These are phyloP conservation scores for Fusarium miscanthi DNA, from an alignment of 2,329 filamentous ascomycete genomes.

Conservation along the genomic window DNA sequence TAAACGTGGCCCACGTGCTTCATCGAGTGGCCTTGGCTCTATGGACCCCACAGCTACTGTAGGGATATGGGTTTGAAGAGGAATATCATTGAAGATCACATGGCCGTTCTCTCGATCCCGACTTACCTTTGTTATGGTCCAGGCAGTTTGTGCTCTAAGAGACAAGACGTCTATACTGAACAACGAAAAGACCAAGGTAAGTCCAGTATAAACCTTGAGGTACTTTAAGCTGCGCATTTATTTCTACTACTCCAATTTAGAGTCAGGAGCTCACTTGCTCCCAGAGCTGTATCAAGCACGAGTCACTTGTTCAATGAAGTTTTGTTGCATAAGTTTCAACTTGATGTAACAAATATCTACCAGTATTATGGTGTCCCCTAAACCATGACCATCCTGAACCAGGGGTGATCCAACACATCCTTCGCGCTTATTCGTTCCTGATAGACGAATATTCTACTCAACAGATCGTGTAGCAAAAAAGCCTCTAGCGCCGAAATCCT, in stretches of 20 bases:
- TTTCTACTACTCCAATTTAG: neutral
- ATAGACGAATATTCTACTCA: neutral
- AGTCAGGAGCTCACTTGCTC: neutral
- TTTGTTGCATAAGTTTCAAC: too few relatives aligned
- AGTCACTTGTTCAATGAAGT: neutral
- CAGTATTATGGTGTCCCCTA: neutral
- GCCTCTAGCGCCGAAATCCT: neutral
- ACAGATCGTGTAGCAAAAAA: neutral
- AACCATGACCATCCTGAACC: neutral
- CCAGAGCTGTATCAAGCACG: neutral
- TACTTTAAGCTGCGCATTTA: too few relatives aligned
- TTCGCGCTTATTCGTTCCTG: neutral
- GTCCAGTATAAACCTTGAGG: neutral
- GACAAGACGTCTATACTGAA: neutral
- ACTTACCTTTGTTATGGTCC: too few relatives aligned
- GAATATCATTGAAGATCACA: too few relatives aligned
- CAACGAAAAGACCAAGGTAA: neutral
- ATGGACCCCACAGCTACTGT: neutral
- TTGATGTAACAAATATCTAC: neutral
- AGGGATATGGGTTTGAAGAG: neutral
- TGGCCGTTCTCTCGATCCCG: neutral
- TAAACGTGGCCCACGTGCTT: neutral
- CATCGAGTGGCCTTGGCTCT: neutral
- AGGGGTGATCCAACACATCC: neutral
- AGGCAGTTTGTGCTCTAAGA: neutral